Evolutionary conservation across 208 protist genomes (phyloP).

Genomic region (Leishmania tarentolae): DNA sequence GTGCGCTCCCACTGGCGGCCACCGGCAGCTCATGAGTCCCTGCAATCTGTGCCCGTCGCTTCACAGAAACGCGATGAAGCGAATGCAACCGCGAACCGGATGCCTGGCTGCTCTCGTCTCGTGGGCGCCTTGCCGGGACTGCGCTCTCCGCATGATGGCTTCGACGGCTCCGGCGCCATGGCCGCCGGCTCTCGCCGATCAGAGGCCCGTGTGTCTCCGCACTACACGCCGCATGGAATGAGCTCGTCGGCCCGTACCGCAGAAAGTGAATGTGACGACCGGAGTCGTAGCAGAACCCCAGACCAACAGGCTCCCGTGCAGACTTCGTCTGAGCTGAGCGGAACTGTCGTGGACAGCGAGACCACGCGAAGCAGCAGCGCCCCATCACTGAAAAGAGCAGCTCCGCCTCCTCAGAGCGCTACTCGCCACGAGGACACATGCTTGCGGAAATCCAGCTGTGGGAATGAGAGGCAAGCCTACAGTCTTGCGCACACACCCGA

Average conservation of each 20-base stretch:
- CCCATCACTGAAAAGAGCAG: background rate
- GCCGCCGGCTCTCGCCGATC: background rate
- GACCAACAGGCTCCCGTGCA: background rate
- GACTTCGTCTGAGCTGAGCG: background rate
- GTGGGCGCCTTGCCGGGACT: background rate
- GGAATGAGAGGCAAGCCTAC: background rate
- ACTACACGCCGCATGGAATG: background rate
- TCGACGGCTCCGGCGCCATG: background rate
- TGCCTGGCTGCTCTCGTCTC: background rate
- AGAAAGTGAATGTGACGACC: background rate
- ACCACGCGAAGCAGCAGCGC: background rate
- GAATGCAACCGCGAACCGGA: background rate
- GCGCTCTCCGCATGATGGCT: background rate
- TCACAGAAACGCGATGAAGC: background rate
- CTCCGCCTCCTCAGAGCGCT: background rate
- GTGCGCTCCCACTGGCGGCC: conserved; percentile 10
- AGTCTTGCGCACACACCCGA: background rate
- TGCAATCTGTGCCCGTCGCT: background rate
- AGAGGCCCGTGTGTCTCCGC: background rate
- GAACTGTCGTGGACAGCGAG: background rate
- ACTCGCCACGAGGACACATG: background rate
- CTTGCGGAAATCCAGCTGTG: background rate
- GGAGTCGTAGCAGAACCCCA: background rate
- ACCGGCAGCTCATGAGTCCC: background rate
- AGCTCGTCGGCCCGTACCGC: background rate